phyloP scores from a whole-genome alignment of 306 rosid species.

The Prunus persica region Prunus_persica_NCBIv2 NC_034015.1:8473001-8473500 shows the following conservation, averaged over 20 bases:
- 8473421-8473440: conserved; percentile 41
- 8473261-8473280: conserved; percentile 22
- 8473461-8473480: conserved; percentile 69
- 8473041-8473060: conserved; percentile 46
- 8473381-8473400: conserved; percentile 47
- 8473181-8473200: not conserved
- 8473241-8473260: not conserved
- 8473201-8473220: no score
- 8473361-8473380: conserved; percentile 43
- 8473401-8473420: conserved; percentile 29
- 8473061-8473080: not conserved
- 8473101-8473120: not conserved
- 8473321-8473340: conserved; percentile 77
- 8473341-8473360: conserved; percentile 49
- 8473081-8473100: no score
- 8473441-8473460: conserved; percentile 38
- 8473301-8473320: conserved; percentile 78
- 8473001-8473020: conserved; percentile 66
- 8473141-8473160: no score
- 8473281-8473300: conserved; percentile 79
- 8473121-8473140: no score
- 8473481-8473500: conserved; percentile 54
- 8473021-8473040: conserved; percentile 75
- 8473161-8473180: not conserved
- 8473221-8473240: not conserved